Evolutionary conservation across 306 rosid genomes (phyloP), one percentile per base, ranked within the genome.

Genomic region (Nissolia schottii): DNA sequence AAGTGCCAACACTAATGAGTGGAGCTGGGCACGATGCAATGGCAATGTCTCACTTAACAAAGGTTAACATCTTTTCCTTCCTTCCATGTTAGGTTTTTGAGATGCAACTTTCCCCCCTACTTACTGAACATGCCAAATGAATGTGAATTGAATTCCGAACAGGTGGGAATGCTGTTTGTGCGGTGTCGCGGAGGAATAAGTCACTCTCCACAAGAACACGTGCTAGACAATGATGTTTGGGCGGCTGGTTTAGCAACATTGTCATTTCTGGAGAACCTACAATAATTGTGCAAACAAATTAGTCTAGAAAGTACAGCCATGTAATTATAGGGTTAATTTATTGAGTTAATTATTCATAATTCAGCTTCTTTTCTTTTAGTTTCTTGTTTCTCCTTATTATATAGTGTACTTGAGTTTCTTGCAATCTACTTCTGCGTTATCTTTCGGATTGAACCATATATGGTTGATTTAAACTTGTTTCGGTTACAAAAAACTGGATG

Each of bases 1-100:
- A 94, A 70, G 79, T 91, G 18, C 97, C 97, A 14, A 67, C 81
- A 32, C 64, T 94, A 58, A 94, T 89, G 95, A 94, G 98, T 74
- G 97, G 97, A 54, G 98, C 98, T 20, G 97, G 97, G 11, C 98
- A 91, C 34, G 98, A 94, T 79, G 95, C 97, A 23, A 94, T 94
- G 98, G 97, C 96, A 35, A 85, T 94, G 79, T 89, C 97, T 67
- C 96, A 76, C 81, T 82, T 94, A 61, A 91, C 98, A 5, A 91
- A 89, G 97, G 98, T 86, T 67, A n/a, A 70, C 56, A 60, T 12
- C 19, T 56, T 37, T 79, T 65, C 53, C 41, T 18, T 27, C 24
- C 22, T 45, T 0, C 2, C 40, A 34, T 34, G 2, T 23, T 6
- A 7, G 20, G 28, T 29, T 23, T 65, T 3, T 12, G 46, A 38